Base-by-base conservation (phyloP, 805 yeast genomes). In the Saturnispora galanensis region DNA sequence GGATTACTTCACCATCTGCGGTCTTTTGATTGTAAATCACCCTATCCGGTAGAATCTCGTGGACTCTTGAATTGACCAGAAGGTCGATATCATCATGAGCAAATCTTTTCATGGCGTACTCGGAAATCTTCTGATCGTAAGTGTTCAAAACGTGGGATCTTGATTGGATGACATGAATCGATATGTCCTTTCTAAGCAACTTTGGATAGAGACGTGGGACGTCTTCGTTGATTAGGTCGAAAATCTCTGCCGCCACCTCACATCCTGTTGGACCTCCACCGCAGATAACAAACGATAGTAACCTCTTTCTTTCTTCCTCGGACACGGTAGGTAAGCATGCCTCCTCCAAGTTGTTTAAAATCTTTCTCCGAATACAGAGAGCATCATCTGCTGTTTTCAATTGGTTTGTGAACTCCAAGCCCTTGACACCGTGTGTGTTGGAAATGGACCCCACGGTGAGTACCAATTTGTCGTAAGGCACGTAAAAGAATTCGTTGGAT, bases 251-350 rank as follows among this genome's bases (percentile, higher is more conserved):
- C 53, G 97, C 96, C 57, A 87, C 82, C 69, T 89, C 97, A 50
- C 89, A 96, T 69, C 97, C 97, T 39, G 97, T 90, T 62, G 97
- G 97, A 49, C 97, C 97, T 65, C 96, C 97, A 57, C 97, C 97
- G 53, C 93, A 94, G 50, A 89, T 94, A 50, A 90, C 90, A 56
- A 88, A 81, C 48, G 84, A 84, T 60, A 90, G 74, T 56, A 90
- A 73, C 63, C 94, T 77, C 67, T 77, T 76, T 65, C 97, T 77
- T 63, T 84, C 94, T 53, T 77, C 84, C 36, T 65, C 64, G 39
- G 71, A 77, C 53, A 74, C 76, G 44, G 93, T 84, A 54, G 88
- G 76, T 50, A 82, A 70, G 53, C 84, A 78, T 35, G 96, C 96
- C 51, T 85, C 81, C 70, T 90, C 96, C 57, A 89, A 79, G 55